phyloP scores from a whole-genome alignment of 768 basidiomycete genomes.

The Hydnomerulius pinastri region DNA sequence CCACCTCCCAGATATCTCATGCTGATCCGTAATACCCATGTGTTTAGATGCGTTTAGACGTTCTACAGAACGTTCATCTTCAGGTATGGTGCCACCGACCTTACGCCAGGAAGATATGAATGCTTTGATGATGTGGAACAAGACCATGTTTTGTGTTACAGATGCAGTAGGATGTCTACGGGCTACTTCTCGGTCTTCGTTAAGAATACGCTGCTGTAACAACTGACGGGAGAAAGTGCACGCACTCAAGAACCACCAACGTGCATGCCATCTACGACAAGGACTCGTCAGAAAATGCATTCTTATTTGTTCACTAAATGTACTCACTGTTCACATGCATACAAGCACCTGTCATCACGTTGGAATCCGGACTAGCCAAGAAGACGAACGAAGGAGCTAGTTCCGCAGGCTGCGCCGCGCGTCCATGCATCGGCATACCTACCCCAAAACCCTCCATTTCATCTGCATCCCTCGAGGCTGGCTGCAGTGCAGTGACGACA shows the following conservation, averaged over 20 bases:
- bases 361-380: constrained; percentile 46
- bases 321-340: constrained; percentile 34
- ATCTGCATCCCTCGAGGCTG: constrained; percentile 52
- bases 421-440: constrained; percentile 49
- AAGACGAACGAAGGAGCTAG: constrained; percentile 55
- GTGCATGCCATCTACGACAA: constrained; percentile 6
- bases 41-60: too few species aligned
- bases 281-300: not conserved
- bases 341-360: constrained; percentile 41
- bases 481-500: constrained; percentile 59
- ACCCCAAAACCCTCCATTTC: constrained; percentile 58
- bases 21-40: too few species aligned
- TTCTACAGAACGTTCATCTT: too few species aligned
- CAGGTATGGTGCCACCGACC: too few species aligned
- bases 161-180: too few species aligned
- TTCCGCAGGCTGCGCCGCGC: constrained; percentile 54
- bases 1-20: too few species aligned
- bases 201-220: constrained; percentile 6
- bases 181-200: constrained; percentile 1
- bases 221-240: not conserved
- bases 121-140: too few species aligned
- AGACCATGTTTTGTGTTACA: too few species aligned
- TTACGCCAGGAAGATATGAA: too few species aligned
- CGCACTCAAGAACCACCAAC: constrained; percentile 11
- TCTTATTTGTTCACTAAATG: not conserved